A percentile compares a stretch with the other conserved stretches of the same genome.
These are phyloP conservation scores for Coniochaeta hoffmannii DNA, from an alignment of 2,329 filamentous ascomycete genomes.

Conservation along the genomic window DNA sequence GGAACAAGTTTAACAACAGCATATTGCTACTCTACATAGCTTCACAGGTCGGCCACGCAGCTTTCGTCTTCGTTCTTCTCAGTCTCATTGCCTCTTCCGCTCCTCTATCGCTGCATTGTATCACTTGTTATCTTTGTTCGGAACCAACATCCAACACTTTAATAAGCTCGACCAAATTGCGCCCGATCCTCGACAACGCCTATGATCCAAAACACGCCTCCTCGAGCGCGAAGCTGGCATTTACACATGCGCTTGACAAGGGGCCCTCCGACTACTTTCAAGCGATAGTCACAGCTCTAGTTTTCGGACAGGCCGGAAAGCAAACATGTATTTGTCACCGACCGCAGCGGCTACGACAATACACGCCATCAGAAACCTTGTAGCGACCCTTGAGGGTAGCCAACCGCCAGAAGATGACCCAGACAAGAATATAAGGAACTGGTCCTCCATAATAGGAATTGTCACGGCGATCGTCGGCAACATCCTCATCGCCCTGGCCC, in stretches of 20 bases:
- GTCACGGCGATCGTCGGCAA: conserved; percentile 89
- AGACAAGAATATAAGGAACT: conserved; percentile 50
- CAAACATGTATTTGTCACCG: conserved; percentile 1
- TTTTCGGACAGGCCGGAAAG: background rate
- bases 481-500: conserved; percentile 84
- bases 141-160: background rate
- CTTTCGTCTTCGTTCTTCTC: background rate
- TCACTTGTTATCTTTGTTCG: background rate
- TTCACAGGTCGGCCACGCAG: background rate
- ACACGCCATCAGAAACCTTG: conserved; percentile 4
- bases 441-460: conserved; percentile 94
- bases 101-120: background rate
- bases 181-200: background rate
- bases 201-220: background rate
- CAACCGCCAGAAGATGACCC: conserved; percentile 12
- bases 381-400: conserved; percentile 7
- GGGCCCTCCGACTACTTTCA: background rate
- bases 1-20: background rate
- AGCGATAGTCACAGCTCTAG: background rate
- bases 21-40: background rate
- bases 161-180: background rate
- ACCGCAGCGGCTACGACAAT: conserved; percentile 6
- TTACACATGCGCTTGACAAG: background rate
- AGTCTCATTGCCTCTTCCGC: background rate
- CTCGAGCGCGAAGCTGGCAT: background rate